Conservation (phyloP, 306 rosid genomes). For the Betula pendula region DNA sequence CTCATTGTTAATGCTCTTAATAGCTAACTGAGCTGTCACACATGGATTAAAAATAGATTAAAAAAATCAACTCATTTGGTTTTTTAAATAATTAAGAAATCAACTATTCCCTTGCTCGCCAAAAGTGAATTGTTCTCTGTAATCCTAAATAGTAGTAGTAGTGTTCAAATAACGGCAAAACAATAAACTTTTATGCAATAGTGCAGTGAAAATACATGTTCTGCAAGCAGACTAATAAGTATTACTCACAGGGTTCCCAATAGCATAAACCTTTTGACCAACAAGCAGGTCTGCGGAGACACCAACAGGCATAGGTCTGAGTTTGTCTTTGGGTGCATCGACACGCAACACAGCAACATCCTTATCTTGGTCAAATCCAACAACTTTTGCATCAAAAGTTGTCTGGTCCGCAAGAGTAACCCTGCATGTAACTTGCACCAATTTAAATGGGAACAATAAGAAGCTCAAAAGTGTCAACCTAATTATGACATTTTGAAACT, state of each 20-base stretch:
- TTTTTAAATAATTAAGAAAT: background rate
- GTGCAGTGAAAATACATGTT: background rate
- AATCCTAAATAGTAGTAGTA: slow-evolving; percentile 6
- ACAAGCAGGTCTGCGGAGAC: slow-evolving; percentile 93
- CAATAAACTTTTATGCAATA: background rate
- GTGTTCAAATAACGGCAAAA: slow-evolving; percentile 6
- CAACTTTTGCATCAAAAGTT: slow-evolving; percentile 82
- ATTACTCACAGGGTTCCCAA: slow-evolving; percentile 90
- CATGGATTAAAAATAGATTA: background rate
- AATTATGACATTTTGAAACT: slow-evolving; percentile 20
- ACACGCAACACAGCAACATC: slow-evolving; percentile 92
- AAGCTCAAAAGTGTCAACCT: background rate
- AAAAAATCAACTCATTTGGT: background rate
- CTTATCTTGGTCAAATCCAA: slow-evolving; percentile 99
- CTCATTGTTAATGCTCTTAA: too few species aligned
- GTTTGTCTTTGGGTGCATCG: slow-evolving; percentile 82
- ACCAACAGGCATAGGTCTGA: slow-evolving; percentile 89
- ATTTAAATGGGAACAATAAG: slow-evolving; percentile 35
- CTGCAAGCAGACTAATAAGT: background rate
- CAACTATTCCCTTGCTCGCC: background rate
- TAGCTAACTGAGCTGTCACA: background rate
- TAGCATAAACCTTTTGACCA: slow-evolving; percentile 96
- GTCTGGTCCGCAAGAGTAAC: slow-evolving; percentile 94
- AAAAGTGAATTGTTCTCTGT: background rate
- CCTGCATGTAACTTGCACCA: slow-evolving; percentile 63